Conservation (phyloP, 306 rosid genomes). For the Neltuma alba region DNA sequence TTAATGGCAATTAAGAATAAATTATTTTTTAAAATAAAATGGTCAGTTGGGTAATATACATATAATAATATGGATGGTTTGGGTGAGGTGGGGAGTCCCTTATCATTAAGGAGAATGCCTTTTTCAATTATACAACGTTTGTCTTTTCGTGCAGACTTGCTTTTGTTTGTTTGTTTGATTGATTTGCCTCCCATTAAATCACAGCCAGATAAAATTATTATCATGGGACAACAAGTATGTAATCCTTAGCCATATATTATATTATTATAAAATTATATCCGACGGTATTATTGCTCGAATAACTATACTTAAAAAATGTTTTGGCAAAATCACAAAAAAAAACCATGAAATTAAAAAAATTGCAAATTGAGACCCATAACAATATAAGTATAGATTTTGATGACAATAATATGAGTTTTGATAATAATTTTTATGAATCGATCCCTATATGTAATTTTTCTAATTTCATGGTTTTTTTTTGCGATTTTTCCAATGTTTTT, state of each 20-base stretch:
- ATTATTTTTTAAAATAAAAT: neutral
- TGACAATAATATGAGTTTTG: no score
- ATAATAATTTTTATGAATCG: no score
- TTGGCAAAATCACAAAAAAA: no score
- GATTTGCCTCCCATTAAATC: neutral
- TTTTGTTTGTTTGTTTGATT: neutral
- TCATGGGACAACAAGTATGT: neutral
- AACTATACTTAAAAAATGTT: neutral
- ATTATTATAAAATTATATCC: neutral
- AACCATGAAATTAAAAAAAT: no score
- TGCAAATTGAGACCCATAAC: no score
- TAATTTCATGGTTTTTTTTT: no score
- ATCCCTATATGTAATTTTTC: no score
- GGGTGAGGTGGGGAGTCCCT: neutral
- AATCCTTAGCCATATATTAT: neutral
- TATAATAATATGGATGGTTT: neutral
- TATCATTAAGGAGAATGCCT: neutral
- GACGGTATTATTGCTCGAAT: neutral
- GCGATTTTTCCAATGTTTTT: no score
- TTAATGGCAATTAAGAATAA: neutral
- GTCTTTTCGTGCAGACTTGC: neutral
- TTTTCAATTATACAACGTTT: neutral
- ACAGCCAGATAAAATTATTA: neutral
- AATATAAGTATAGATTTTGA: no score
- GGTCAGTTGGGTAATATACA: neutral